Evolutionary conservation across 2,329 filamentous ascomycete species (phyloP).

Genomic region (Botrytis sinoallii): DNA sequence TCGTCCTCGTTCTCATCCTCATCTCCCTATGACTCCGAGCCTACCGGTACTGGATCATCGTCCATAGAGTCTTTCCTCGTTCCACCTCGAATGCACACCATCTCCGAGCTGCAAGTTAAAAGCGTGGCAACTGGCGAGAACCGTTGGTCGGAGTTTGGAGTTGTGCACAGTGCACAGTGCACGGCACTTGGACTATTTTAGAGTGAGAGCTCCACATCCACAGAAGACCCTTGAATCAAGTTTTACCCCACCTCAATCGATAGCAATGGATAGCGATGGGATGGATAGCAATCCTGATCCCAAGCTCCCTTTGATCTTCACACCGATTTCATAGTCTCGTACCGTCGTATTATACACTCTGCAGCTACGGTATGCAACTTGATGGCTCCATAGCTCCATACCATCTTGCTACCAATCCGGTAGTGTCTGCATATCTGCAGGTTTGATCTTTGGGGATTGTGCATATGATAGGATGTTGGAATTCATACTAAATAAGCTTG

Average conservation of each 20-base stretch:
- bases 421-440: background rate
- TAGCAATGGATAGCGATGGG: background rate
- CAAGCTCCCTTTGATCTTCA: background rate
- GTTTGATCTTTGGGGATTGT: background rate
- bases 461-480: background rate
- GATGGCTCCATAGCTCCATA: background rate
- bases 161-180: background rate
- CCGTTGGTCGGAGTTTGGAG: background rate
- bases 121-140: background rate
- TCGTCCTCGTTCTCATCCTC: background rate
- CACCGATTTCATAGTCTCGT: background rate
- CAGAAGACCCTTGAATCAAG: background rate
- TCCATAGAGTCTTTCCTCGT: background rate
- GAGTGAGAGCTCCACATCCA: background rate
- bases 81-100: background rate
- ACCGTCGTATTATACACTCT: too few species aligned
- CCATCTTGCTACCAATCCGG: background rate
- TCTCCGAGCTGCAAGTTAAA: slow-evolving; percentile 1
- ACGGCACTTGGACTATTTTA: background rate
- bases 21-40: background rate
- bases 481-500: background rate
- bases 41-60: background rate
- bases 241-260: background rate
- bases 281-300: background rate
- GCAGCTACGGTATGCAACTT: background rate